Evolutionary conservation across 345 rosid genomes (phyloP), one percentile per base, ranked within the genome.

Genomic region (Rhizophora apiculata): DNA sequence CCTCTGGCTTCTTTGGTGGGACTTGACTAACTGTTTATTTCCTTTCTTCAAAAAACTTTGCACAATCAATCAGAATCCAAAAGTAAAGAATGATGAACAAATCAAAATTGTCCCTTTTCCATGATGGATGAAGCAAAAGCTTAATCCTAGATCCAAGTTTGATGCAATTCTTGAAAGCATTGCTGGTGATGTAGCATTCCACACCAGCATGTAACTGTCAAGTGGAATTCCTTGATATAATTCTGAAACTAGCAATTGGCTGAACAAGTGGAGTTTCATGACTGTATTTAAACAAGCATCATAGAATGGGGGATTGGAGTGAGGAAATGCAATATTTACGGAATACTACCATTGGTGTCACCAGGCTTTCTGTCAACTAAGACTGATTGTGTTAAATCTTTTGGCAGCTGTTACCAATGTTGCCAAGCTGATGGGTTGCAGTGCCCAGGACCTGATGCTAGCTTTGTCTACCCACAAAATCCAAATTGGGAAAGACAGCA

Each of bases 361-460:
- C 29, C 48, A 18, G 6, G 39, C 53, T 52, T 29, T 74, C 9
- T 56, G 26, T 62, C 27, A 31, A 27, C 39, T 19, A 39, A 29
- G 31, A 55, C 46, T 56, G 54, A 66, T 57, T 57, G 37, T 22
- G 10, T 36, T 68, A 39, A 74, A 70, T 34, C 77, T 70, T 75
- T 65, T 77, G 74, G 54, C 83, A 95, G 99, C 97, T 79, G 68
- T 92, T 63, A 81, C 78, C 59, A 89, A 67, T 81, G 87, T 87
- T 66, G 85, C 96, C 54, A 85, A 76, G 80, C 77, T 95, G 73
- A 79, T 95, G 87, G 89, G 90, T 49, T 95, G 96, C 78, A 72
- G 79, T 69, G 72, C 79, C 36, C 78, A 79, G 63, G 93, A 85
- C 67, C 70, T 95, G 74, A 78, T 82, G 81, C 62, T 73, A 39